These are phyloP conservation scores for Retiboletus fuscus DNA, from an alignment of 1,284 basidiomycete genomes.

Conservation along the genomic window DNA sequence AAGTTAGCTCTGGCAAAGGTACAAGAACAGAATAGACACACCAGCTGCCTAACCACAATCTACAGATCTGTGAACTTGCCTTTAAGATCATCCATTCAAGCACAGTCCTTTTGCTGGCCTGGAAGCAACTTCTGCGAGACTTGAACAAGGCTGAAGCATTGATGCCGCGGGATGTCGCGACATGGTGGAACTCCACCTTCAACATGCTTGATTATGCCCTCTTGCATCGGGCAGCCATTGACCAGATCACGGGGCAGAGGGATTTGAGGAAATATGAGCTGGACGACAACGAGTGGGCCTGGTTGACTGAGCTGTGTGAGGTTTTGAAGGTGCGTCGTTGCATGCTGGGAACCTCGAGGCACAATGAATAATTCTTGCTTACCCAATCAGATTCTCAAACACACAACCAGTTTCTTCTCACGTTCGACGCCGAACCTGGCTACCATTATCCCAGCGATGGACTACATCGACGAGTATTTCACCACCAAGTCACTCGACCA, in stretches of 20 bases:
- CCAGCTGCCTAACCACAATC: not conserved
- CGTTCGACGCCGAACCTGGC: slow-evolving; percentile 32
- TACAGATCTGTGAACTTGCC: not conserved
- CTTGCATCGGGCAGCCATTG: not conserved
- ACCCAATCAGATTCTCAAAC: slow-evolving; percentile 41
- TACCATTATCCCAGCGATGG: slow-evolving; percentile 52
- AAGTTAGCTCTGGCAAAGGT: slow-evolving; percentile 9
- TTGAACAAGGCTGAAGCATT: not conserved
- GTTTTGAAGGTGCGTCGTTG: not conserved
- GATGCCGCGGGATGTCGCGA: not conserved
- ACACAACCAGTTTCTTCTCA: slow-evolving; percentile 36
- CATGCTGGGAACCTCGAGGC: too few relatives aligned
- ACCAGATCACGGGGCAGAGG: not conserved
- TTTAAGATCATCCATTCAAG: too few relatives aligned
- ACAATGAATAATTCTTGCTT: too few relatives aligned
- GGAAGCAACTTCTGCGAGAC: not conserved
- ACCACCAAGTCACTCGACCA: slow-evolving; percentile 16
- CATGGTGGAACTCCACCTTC: too few relatives aligned
- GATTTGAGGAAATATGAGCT: not conserved
- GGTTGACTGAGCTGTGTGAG: not conserved
- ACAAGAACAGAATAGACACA: not conserved
- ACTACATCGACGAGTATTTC: slow-evolving; percentile 45
- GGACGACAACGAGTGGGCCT: too few relatives aligned
- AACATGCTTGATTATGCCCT: slow-evolving; percentile 1
- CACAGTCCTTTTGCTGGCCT: not conserved